Evolutionary conservation across 345 rosid species (phyloP).

Genomic region (Populus ilicifolia): DNA sequence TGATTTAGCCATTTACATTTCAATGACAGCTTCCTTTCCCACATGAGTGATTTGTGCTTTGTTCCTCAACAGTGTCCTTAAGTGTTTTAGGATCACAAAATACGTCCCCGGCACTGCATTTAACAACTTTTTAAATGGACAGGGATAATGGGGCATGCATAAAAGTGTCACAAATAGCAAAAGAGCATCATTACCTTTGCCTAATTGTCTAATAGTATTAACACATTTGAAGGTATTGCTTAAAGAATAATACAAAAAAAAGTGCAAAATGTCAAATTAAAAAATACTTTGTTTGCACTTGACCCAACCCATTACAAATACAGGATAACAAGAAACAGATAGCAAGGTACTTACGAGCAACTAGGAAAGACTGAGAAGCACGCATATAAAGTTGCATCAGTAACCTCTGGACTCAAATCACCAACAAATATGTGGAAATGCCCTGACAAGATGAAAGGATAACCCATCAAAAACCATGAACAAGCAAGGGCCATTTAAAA

Average conservation of each 20-base stretch:
- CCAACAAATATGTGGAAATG: conserved; percentile 95
- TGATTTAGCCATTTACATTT: neutral
- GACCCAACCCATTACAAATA: neutral
- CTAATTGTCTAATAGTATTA: neutral
- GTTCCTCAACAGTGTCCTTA: neutral
- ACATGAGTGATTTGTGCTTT: neutral
- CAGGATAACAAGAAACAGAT: neutral
- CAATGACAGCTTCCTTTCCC: neutral
- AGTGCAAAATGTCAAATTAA: neutral
- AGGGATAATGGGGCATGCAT: neutral
- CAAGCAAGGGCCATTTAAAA: neutral
- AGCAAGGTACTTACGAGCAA: conserved; percentile 76
- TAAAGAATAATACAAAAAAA: neutral
- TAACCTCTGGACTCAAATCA: conserved; percentile 96
- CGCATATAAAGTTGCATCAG: conserved; percentile 82
- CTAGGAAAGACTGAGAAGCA: conserved; percentile 85
- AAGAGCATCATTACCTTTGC: neutral
- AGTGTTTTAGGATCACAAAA: neutral
- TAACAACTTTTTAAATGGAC: neutral
- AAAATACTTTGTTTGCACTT: neutral
- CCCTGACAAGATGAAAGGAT: conserved; percentile 37
- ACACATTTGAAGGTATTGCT: neutral
- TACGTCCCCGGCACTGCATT: neutral
- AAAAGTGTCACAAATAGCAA: neutral
- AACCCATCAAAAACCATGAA: neutral